These are phyloP conservation scores for Skeletonema grethae DNA, from an alignment of 108 stramenopile genomes.

Conservation along the genomic window DNA sequence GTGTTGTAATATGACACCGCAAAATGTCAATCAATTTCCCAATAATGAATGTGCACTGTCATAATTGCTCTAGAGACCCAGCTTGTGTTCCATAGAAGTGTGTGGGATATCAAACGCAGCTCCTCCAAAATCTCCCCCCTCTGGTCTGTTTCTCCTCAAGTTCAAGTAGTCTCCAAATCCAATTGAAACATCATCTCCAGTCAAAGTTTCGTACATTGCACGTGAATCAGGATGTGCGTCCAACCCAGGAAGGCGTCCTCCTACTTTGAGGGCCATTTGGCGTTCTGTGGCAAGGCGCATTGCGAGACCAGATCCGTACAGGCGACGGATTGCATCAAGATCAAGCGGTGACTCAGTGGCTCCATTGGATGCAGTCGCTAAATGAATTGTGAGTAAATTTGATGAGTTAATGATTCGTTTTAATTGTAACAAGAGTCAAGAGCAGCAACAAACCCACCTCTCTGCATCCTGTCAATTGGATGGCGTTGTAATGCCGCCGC, in stretches of 20 bases:
- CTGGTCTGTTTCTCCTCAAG: constrained; percentile 61
- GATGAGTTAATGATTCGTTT: not conserved
- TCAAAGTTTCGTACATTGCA: constrained; percentile 76
- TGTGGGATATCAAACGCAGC: constrained; percentile 53
- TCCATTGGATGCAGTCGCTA: constrained; percentile 21
- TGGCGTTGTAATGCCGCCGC: constrained; percentile 65
- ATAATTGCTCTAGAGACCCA: constrained; percentile 65
- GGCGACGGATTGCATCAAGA: constrained; percentile 69
- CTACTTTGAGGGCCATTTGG: constrained; percentile 63
- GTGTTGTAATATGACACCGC: not conserved
- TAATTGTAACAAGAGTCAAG: not conserved
- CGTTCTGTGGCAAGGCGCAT: constrained; percentile 87
- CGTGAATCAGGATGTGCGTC: constrained; percentile 54
- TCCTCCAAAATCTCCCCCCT: constrained; percentile 34
- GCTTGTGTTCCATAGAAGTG: constrained; percentile 70
- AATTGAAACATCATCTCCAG: constrained; percentile 70
- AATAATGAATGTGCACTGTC: not conserved
- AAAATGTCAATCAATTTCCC: not conserved
- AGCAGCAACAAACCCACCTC: constrained; percentile 40
- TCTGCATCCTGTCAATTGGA: constrained; percentile 83
- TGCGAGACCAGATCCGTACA: constrained; percentile 86
- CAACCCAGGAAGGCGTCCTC: constrained; percentile 57
- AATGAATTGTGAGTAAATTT: not conserved
- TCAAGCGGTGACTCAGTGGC: constrained; percentile 50
- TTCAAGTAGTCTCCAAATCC: constrained; percentile 81